A percentile compares a stretch with the other conserved stretches of the same genome.
Conservation (phyloP, 108 stramenopile genomes). For the Cyclotella cryptica region DNA sequence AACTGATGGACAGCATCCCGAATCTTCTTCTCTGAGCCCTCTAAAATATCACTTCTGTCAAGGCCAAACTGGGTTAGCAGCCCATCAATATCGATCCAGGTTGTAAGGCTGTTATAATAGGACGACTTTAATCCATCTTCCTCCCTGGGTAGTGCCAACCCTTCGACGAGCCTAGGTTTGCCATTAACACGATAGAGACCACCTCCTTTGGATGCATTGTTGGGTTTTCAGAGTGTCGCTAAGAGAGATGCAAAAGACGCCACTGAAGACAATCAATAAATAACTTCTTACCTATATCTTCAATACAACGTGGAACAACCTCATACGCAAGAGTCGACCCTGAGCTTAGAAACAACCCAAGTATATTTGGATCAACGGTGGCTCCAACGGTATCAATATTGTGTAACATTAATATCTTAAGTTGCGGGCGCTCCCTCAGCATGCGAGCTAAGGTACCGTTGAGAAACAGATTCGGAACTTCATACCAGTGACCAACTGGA, state of each 20-base stretch:
- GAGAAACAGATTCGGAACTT: conserved; percentile 63
- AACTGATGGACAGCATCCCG: conserved; percentile 51
- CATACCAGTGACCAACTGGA: conserved; percentile 71
- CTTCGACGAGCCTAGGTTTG: conserved; percentile 60
- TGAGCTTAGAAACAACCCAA: conserved; percentile 56
- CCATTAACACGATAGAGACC: conserved; percentile 64
- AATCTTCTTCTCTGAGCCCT: conserved; percentile 39
- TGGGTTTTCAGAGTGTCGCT: neutral
- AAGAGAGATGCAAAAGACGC: neutral
- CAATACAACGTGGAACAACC: conserved; percentile 67
- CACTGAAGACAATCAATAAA: neutral
- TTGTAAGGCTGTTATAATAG: conserved; percentile 69
- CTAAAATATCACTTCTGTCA: conserved; percentile 43
- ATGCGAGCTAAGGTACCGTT: conserved; percentile 61
- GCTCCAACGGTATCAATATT: conserved; percentile 75
- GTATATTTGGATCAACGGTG: conserved; percentile 61
- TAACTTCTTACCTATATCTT: conserved; percentile 52
- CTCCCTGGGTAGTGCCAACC: conserved; percentile 59
- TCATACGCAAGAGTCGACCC: conserved; percentile 56
- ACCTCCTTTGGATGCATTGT: conserved; percentile 26
- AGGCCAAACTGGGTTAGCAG: conserved; percentile 54
- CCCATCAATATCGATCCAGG: conserved; percentile 66
- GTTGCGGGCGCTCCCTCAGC: conserved; percentile 60
- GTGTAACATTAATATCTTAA: conserved; percentile 69
- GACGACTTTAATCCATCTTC: conserved; percentile 69